phyloP scores from a whole-genome alignment of 2,329 filamentous ascomycete species.

The Ambrosiella cleistominuta region DNA sequence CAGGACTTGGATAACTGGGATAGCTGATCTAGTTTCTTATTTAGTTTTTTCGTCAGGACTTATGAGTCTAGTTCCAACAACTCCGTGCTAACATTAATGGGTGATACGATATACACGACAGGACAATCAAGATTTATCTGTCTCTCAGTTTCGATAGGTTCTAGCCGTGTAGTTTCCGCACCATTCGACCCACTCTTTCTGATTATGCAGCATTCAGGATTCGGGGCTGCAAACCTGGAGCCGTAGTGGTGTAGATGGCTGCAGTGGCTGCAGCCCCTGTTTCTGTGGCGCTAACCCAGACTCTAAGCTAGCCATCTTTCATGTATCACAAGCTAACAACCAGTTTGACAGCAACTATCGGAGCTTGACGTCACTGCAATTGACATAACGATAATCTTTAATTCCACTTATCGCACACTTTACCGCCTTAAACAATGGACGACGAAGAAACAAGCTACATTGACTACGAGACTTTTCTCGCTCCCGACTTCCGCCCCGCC shows the following conservation, averaged over 20 bases:
- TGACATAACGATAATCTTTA: neutral
- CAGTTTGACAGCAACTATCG: no score
- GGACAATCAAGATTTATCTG: no score
- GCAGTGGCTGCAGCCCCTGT: neutral
- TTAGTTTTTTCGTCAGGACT: no score
- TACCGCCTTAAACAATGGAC: neutral
- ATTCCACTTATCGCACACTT: neutral
- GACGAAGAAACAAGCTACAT: constrained; percentile 66
- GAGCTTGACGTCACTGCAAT: neutral
- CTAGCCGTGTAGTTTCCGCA: neutral
- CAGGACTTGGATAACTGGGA: no score
- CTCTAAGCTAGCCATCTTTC: no score
- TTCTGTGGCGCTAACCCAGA: neutral
- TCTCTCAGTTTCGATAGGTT: neutral
- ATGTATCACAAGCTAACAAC: no score
- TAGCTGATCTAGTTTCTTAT: no score
- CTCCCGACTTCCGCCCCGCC: constrained; percentile 62
- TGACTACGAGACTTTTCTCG: constrained; percentile 83
- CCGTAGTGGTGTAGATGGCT: neutral
- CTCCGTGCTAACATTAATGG: no score
- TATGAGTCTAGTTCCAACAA: no score
- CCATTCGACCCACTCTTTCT: neutral
- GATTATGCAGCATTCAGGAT: neutral
- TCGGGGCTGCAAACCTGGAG: neutral
- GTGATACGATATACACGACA: no score